These are phyloP conservation scores for Geotrichum australiense DNA, from an alignment of 1,139 yeast species.

Conservation along the genomic window DNA sequence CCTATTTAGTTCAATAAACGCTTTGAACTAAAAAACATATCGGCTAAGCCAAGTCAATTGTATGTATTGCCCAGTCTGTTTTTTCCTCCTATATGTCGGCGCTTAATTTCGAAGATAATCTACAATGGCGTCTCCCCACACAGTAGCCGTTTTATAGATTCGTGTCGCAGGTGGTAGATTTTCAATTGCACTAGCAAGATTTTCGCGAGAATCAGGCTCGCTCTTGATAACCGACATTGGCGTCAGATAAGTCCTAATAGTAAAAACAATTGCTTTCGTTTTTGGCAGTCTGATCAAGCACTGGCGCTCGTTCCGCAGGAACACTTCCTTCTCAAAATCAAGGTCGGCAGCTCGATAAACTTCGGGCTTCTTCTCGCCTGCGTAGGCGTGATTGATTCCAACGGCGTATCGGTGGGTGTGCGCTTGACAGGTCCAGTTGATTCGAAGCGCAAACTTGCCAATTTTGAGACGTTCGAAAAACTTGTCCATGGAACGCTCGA, in stretches of 20 bases:
- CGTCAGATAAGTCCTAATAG: conserved; percentile 57
- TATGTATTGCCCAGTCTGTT: too few relatives aligned
- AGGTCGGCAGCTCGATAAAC: conserved; percentile 38
- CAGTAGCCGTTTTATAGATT: conserved; percentile 50
- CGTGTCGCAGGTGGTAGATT: conserved; percentile 53
- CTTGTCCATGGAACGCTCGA: conserved; percentile 55
- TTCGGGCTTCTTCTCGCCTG: conserved; percentile 26
- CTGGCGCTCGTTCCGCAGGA: conserved; percentile 58
- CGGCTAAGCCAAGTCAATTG: too few relatives aligned
- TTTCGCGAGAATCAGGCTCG: conserved; percentile 37
- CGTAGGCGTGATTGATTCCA: conserved; percentile 42
- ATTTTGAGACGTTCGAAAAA: conserved; percentile 46
- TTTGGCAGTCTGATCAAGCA: conserved; percentile 52
- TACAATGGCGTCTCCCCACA: conserved; percentile 62
- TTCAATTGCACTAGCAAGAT: conserved; percentile 51
- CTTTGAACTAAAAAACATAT: too few relatives aligned
- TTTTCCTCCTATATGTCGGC: neutral
- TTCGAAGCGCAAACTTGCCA: conserved; percentile 50
- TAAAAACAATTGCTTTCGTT: conserved; percentile 49
- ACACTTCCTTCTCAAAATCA: conserved; percentile 48
- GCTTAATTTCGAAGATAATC: conserved; percentile 37
- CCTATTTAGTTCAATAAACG: too few relatives aligned
- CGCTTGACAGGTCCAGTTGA: conserved; percentile 58
- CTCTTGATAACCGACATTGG: conserved; percentile 49
- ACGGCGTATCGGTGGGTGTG: conserved; percentile 48